Conservation (phyloP, 2,329 filamentous ascomycete species). For the Cladosporium austrohemisphaericum region DNA sequence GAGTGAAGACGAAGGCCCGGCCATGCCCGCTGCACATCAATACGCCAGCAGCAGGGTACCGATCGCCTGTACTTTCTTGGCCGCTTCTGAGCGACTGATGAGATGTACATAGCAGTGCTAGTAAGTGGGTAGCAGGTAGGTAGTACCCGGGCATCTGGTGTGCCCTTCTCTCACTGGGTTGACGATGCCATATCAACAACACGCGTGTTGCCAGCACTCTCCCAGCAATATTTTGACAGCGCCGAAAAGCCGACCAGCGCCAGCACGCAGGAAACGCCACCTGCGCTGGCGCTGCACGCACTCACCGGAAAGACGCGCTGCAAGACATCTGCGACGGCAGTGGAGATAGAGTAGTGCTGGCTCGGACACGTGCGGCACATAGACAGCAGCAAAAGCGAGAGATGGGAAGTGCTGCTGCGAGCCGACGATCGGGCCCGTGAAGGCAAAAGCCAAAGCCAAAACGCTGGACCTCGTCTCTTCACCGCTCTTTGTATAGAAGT, state of each 20-base stretch:
- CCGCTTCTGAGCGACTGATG: no score
- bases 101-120: no score
- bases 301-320: slow-evolving; percentile 12
- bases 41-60: slow-evolving; percentile 5
- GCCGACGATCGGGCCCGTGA: neutral
- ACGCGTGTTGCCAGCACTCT: no score
- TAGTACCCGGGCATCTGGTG: no score
- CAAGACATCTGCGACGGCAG: slow-evolving; percentile 13
- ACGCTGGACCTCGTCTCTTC: neutral
- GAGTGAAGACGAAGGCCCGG: neutral
- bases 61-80: slow-evolving; percentile 10
- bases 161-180: no score
- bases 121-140: no score
- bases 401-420: neutral
- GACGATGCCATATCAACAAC: no score
- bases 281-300: slow-evolving; percentile 9
- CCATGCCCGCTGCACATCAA: slow-evolving; percentile 9
- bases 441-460: neutral
- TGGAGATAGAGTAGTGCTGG: neutral
- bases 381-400: neutral
- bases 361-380: slow-evolving; percentile 1
- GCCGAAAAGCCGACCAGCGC: no score
- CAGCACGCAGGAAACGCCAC: no score
- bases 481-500: slow-evolving; percentile 12
- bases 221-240: no score